Base-by-base conservation (phyloP, 495 filamentous ascomycete species). In the Collariella sp. region DNA sequence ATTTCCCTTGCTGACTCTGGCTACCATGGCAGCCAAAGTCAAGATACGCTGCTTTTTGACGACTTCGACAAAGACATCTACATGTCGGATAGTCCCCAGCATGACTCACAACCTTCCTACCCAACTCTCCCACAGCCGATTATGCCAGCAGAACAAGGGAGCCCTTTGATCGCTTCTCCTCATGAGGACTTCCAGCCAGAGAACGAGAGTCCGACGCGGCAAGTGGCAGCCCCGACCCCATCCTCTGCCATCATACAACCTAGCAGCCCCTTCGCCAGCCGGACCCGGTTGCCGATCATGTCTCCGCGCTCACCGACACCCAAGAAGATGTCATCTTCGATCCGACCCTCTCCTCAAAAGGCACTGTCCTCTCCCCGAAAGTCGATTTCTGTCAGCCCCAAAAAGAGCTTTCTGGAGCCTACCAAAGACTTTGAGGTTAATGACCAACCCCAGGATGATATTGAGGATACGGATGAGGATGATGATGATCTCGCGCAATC, bases 1-100 rank as follows among this genome's bases (percentile, higher is more conserved):
- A 19, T 61, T 29, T 65, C 72, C 13, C 49, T 72, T 22, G 62
- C 70, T 5, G 89, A 95, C 59, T 93, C 89, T 2, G 89, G 89
- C 38, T 94, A 94, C 59, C 84, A 91, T 77, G 88, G 86, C 46
- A 83, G 79, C 69, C 83, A 72, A 42, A 56, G 66, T 7, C 67
- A 68, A 16, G 76, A 79, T 23, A 65, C 64, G 0, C 66, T 69
- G 46, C 62, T 60, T 15, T 42, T 68, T 9, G 67, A 70, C 7
- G 54, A 67, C 5, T 45, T 60, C 47, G 61, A 62, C 29, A 61
- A 56, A 46, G 62, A 55, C 16, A 52, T 61, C 24, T 58, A 66
- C 18, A 59, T 57, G 57, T n/a, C 50, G 15, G 57, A 60, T 15
- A 55, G 59, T n/a, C 56, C 60, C 7, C 46, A 61, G 34, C 45